Base-by-base conservation (phyloP, 176 grass and related monocot species). In the Bothriochloa decipiens region DNA sequence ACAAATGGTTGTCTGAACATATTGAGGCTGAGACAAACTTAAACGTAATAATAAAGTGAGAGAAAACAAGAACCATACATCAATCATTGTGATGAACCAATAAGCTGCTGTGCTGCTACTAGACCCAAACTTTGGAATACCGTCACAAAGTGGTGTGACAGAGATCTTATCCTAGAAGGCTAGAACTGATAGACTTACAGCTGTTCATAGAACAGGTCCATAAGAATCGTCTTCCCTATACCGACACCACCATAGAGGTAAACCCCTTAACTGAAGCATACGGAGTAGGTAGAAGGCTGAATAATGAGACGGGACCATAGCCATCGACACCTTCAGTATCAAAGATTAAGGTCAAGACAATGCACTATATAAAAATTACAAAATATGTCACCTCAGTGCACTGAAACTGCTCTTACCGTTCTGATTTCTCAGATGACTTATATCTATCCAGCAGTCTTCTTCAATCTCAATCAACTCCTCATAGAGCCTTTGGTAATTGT, bases 161-260 rank as follows among this genome's bases (percentile, higher is more conserved):
- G 43, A 74, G 16, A 73, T 73, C 23, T 47, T 60, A 11, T 60
- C 22, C 55, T 60, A 60, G 8, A 65, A 37, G 35, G 18, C 16
- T 61, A 78, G 29, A 77, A 83, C 27, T 28, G 18, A 60, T 65
- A 15, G 33, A 78, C 92, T 93, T 91, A 93, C 92, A 97, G 53
- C 85, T 93, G 89, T 42, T 91, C 91, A 45, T 91, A 97, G 80
- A 91, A 97, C 62, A 97, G 81, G 78, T 97, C 89, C 87, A 95
- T 95, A 71, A 97, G 92, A 92, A 97, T 93, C 15, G 85, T 95
- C 65, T 97, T 97, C 68, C 92, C 91, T 65, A 91, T 95, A 63
- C 91, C 87, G 1, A 95, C 93, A 72, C 96, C 91, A 87, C 91
- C 93, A 81, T 94, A 95, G 1, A 95, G 83, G 67, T 98, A 98